Conservation (phyloP, 2,329 filamentous ascomycete genomes). For the Blastomyces gilchristii region DNA sequence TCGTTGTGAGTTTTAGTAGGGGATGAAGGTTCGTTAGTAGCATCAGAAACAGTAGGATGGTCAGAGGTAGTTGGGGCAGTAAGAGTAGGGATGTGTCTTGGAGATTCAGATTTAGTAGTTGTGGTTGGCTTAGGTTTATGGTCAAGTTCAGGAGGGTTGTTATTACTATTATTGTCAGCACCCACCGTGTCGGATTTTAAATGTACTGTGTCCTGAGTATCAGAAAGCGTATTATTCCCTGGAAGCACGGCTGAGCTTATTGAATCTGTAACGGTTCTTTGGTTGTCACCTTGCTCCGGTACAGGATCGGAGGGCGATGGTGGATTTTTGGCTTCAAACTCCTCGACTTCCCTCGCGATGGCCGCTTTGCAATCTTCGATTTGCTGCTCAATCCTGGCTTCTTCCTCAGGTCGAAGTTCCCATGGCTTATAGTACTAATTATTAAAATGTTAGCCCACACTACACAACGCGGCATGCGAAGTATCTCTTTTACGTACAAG, state of each 20-base stretch:
- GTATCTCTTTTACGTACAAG: slow-evolving; percentile 49
- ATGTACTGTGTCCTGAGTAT: slow-evolving; percentile 2
- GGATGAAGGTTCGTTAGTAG: slow-evolving; percentile 25
- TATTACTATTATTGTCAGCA: slow-evolving; percentile 8
- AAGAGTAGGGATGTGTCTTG: slow-evolving; percentile 13
- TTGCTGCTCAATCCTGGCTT: slow-evolving; percentile 61
- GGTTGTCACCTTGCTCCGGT: slow-evolving; percentile 9
- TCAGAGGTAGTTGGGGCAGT: slow-evolving; percentile 22
- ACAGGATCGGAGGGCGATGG: slow-evolving; percentile 13
- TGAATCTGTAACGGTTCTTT: slow-evolving; percentile 15
- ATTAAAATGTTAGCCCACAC: slow-evolving; percentile 18
- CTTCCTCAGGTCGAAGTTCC: slow-evolving; percentile 59
- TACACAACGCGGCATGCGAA: neutral
- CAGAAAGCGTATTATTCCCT: neutral
- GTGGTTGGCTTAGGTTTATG: slow-evolving; percentile 1
- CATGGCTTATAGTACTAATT: slow-evolving; percentile 75
- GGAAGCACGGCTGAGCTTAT: neutral
- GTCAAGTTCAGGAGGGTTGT: slow-evolving; percentile 1
- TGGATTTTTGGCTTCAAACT: slow-evolving; percentile 38
- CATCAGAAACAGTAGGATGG: slow-evolving; percentile 21
- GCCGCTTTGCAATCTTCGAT: slow-evolving; percentile 52
- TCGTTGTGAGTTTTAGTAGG: slow-evolving; percentile 12
- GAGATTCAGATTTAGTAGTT: slow-evolving; percentile 2
- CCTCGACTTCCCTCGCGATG: slow-evolving; percentile 55
- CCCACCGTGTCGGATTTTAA: slow-evolving; percentile 12